Base-by-base conservation (phyloP, 1,139 yeast species). In the Tardiomyces blankii region DNA sequence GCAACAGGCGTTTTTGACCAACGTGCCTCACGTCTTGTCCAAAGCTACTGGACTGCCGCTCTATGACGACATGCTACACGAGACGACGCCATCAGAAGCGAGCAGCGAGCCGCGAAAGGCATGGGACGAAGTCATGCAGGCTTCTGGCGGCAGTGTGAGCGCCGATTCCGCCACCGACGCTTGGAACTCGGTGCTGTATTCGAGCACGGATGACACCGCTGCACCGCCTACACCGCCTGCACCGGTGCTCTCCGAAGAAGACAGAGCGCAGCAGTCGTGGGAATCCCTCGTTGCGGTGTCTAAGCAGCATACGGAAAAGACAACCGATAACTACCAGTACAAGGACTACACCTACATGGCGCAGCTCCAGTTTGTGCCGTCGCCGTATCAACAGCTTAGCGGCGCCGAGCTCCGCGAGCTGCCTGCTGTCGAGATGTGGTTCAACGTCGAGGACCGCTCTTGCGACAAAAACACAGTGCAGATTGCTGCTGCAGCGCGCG, bases 311-410 rank as follows among this genome's bases (percentile, higher is more conserved):
- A 8, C 12, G 41, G 23, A 13, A 33, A 33, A 48, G 39, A 14
- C 18, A 18, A 39, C 19, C 16, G 42, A 18, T 38, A 42, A 30
- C 35, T 30, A 19, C 33, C 56, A 6, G 69, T 68, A 47, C 21
- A 14, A 9, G 13, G 71, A 72, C 2, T 68, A 64, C 45, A 56
- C 62, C 12, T 69, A 69, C 51, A 58, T 60, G 32, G 63, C 72
- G 14, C 80, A 76, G 54, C 53, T 76, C 48, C 66, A 65, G 50
- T 72, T 75, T 50, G 54, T 66, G 19, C 80, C 81, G 11, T 35
- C 39, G 18, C 39, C 39, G n/a, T 35, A 9, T 19, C 19, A 35
- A 19, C n/a, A 30, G 35, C 35, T 30, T 11, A 30, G 5, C 16
- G 35, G 16, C 16, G 35, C 4, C 16, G 16, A 30, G 9, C 16